phyloP scores from a whole-genome alignment of 1,139 yeast species.

The Candida frijolesensis region DNA sequence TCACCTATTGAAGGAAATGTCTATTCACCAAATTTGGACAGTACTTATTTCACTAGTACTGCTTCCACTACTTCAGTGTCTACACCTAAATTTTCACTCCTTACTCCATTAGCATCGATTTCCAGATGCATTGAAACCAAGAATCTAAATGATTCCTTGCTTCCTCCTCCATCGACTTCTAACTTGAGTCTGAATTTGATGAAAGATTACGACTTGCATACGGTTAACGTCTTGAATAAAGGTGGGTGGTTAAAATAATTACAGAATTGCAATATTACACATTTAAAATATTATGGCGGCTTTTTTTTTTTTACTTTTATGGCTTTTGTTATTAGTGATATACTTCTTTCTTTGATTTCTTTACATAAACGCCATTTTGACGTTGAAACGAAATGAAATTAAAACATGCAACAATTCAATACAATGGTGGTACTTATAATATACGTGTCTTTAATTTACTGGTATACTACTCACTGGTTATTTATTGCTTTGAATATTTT shows the following conservation, averaged over 20 bases:
- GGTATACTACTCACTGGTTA: too few species aligned
- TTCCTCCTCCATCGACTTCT: constrained; percentile 1
- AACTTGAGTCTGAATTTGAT: background rate
- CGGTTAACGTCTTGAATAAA: constrained; percentile 12
- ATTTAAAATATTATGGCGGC: background rate
- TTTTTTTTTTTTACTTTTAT: background rate
- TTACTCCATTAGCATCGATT: constrained; percentile 1
- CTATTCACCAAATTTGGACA: background rate
- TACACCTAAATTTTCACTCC: background rate
- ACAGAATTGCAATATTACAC: background rate
- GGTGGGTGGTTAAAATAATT: constrained; percentile 11
- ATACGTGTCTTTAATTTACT: too few species aligned
- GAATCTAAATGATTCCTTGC: constrained; percentile 1
- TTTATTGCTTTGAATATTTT: too few species aligned
- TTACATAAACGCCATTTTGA: too few species aligned
- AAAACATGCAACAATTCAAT: too few species aligned
- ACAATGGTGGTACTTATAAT: too few species aligned
- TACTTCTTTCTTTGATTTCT: too few species aligned
- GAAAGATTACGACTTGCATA: constrained; percentile 9
- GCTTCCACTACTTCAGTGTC: background rate
- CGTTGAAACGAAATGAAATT: too few species aligned
- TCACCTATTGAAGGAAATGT: constrained; percentile 3
- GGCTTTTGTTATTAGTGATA: background rate
- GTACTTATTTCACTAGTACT: constrained; percentile 1
- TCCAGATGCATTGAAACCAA: background rate